These are phyloP conservation scores for Fusarium decemcellulare DNA, from an alignment of 2,329 filamentous ascomycete species.

Conservation along the genomic window DNA sequence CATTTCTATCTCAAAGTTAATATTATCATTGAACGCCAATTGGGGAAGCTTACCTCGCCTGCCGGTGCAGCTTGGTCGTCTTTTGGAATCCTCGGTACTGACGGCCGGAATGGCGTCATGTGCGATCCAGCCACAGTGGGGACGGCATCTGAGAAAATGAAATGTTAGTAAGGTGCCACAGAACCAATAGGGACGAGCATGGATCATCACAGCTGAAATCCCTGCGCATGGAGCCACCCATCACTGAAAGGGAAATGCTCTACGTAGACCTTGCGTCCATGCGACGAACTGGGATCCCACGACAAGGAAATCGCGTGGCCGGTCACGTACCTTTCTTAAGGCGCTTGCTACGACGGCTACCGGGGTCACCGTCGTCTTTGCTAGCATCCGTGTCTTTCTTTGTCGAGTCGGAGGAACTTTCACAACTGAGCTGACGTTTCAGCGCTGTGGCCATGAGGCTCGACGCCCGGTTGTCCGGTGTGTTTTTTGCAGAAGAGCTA, in stretches of 20 bases:
- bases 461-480: conserved; percentile 74
- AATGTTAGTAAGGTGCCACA: conserved; percentile 37
- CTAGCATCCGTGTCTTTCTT: conserved; percentile 64
- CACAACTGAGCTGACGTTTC: conserved; percentile 82
- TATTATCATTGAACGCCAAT: conserved; percentile 41
- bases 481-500: conserved; percentile 73
- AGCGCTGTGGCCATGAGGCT: conserved; percentile 70
- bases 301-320: conserved; percentile 7
- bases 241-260: conserved; percentile 38
- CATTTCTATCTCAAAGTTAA: conserved; percentile 70
- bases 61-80: conserved; percentile 61
- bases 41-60: conserved; percentile 55
- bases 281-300: conserved; percentile 28
- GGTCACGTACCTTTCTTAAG: conserved; percentile 75
- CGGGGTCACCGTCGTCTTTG: conserved; percentile 73
- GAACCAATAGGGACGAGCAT: conserved; percentile 40
- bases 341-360: conserved; percentile 89
- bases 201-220: conserved; percentile 43
- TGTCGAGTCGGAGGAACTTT: conserved; percentile 62
- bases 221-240: conserved; percentile 39
- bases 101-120: conserved; percentile 93
- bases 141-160: conserved; percentile 62
- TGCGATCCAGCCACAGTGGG: conserved; percentile 96
- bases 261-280: conserved; percentile 28
- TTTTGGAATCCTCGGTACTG: conserved; percentile 75